These are phyloP conservation scores for Incumbomyces lentus DNA, from an alignment of 2,329 filamentous ascomycete species.

Conservation along the genomic window DNA sequence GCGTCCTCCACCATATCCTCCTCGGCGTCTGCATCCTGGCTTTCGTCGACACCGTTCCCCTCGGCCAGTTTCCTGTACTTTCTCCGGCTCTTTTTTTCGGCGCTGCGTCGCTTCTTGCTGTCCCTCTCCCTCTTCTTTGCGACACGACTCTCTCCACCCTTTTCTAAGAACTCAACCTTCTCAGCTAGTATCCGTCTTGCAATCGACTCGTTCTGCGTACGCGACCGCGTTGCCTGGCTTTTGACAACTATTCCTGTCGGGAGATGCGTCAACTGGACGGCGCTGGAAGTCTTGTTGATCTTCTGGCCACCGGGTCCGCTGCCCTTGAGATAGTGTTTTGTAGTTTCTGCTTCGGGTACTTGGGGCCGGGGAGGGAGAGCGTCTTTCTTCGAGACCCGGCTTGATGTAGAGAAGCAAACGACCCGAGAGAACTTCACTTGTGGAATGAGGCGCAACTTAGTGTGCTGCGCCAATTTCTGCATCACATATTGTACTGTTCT, in stretches of 20 bases:
- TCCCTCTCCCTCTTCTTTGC: conserved; percentile 76
- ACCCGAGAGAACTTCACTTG: not conserved
- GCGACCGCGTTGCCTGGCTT: conserved; percentile 79
- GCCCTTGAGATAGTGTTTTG: conserved; percentile 79
- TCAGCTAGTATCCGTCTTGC: conserved; percentile 69
- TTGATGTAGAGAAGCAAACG: conserved; percentile 16
- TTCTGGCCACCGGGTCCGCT: conserved; percentile 91
- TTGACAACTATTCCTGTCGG: conserved; percentile 91
- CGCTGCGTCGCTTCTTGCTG: conserved; percentile 45
- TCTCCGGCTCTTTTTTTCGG: conserved; percentile 33
- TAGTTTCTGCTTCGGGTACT: conserved; percentile 65
- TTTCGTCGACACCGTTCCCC: conserved; percentile 8
- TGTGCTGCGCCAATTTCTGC: no score
- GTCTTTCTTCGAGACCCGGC: conserved; percentile 37
- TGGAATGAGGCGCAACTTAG: no score
- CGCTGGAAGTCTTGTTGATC: conserved; percentile 97
- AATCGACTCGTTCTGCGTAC: conserved; percentile 75
- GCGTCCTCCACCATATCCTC: conserved; percentile 2
- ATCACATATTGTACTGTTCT: no score
- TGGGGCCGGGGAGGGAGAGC: conserved; percentile 59
- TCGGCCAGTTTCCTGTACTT: conserved; percentile 33
- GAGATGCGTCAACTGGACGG: conserved; percentile 82
- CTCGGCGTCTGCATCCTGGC: not conserved
- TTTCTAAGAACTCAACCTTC: conserved; percentile 61
- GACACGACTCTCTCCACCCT: conserved; percentile 64